These are phyloP conservation scores for Tuber borchii DNA, from an alignment of 495 filamentous ascomycete species.

Conservation along the genomic window DNA sequence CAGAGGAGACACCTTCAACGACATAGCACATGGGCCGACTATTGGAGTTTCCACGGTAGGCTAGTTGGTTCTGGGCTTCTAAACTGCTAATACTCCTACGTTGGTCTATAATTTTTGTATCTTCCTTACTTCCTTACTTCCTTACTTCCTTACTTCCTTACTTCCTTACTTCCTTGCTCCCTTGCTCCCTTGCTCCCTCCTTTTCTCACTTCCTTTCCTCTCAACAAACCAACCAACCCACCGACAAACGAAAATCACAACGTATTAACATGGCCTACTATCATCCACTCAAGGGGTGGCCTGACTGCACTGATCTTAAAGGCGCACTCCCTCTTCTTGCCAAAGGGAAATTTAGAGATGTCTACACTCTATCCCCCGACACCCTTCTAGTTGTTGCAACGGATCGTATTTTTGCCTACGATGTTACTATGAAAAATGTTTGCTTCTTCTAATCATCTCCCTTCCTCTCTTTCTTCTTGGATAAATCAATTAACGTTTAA, in stretches of 20 bases:
- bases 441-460: slow-evolving; percentile 14
- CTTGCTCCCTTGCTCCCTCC: not conserved
- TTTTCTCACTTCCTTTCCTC: not conserved
- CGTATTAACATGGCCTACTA: not conserved
- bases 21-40: no score
- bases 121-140: not conserved
- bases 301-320: slow-evolving; percentile 52
- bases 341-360: slow-evolving; percentile 72
- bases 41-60: no score
- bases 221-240: not conserved
- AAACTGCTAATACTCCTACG: not conserved
- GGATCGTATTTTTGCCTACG: slow-evolving; percentile 91
- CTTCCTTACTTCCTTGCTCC: not conserved
- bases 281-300: slow-evolving; percentile 34
- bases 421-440: slow-evolving; percentile 84
- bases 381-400: slow-evolving; percentile 82
- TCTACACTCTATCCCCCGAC: slow-evolving; percentile 67
- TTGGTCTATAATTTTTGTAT: not conserved
- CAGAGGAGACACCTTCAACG: no score
- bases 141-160: not conserved
- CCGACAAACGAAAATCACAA: not conserved
- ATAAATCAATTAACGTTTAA: slow-evolving; percentile 4
- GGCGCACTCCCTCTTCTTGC: slow-evolving; percentile 53
- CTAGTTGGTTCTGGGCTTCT: not conserved
- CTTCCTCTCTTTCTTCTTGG: not conserved